A percentile compares a stretch with the other conserved stretches of the same genome.
Conservation (phyloP, 2,329 filamentous ascomycete species). For the Teratosphaeria pseudoeucalypti region DNA sequence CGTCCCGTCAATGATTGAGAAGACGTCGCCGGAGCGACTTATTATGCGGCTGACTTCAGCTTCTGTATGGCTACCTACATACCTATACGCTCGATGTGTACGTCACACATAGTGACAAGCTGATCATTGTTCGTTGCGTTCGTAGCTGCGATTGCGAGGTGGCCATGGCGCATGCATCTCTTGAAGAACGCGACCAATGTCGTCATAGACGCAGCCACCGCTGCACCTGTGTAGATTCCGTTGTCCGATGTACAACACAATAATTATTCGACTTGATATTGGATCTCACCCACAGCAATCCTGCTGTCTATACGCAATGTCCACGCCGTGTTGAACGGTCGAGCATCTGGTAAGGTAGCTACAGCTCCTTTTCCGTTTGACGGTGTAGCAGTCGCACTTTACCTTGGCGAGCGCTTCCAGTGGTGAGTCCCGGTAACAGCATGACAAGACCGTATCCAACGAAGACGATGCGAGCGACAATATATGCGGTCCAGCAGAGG, state of each 20-base stretch:
- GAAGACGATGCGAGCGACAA: not conserved
- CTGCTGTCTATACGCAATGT: not conserved
- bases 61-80: not conserved
- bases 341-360: not conserved
- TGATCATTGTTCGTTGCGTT: not conserved
- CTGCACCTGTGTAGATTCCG: not conserved
- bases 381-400: not conserved
- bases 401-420: not conserved
- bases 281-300: not conserved
- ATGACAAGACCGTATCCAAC: not conserved
- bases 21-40: not conserved
- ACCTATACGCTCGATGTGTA: not conserved
- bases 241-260: not conserved
- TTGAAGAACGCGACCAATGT: not conserved
- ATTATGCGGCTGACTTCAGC: not conserved
- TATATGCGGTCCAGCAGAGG: not conserved
- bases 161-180: not conserved
- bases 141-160: not conserved
- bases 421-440: not conserved
- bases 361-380: not conserved
- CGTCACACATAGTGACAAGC: not conserved
- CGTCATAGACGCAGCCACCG: not conserved
- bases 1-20: not conserved
- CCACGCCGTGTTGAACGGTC: not conserved
- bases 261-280: not conserved